Conservation (phyloP, 495 filamentous ascomycete species). For the Xanthoparmelia taractica region DNA sequence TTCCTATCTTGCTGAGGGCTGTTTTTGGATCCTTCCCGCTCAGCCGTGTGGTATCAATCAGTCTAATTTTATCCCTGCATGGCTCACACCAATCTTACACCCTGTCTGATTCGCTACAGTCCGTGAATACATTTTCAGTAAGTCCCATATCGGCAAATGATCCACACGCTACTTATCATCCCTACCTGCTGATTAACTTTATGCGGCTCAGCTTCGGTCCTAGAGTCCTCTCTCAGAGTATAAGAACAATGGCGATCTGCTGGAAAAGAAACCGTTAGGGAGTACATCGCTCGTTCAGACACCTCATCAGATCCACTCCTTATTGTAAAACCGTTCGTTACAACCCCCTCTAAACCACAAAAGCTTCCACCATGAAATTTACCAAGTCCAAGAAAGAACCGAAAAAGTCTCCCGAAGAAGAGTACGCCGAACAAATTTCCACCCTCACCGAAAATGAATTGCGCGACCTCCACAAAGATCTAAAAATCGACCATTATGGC, state of each 20-base stretch:
- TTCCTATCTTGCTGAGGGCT: no score
- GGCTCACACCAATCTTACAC: no score
- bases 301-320: not conserved
- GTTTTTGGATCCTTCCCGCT: no score
- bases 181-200: not conserved
- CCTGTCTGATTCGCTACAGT: no score
- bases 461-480: constrained; percentile 5
- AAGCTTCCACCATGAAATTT: not conserved
- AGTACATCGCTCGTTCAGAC: not conserved
- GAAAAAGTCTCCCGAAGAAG: constrained; percentile 3
- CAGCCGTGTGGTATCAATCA: no score
- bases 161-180: not conserved
- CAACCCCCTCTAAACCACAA: not conserved
- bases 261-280: not conserved
- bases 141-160: not conserved
- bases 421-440: not conserved
- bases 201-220: not conserved
- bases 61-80: no score
- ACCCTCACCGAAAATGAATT: not conserved
- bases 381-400: not conserved
- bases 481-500: constrained; percentile 3
- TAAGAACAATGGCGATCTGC: not conserved
- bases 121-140: no score
- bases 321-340: not conserved
- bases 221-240: not conserved